Evolutionary conservation across 1,284 basidiomycete species (phyloP).

Genomic region (Cryptococcus wingfieldii): DNA sequence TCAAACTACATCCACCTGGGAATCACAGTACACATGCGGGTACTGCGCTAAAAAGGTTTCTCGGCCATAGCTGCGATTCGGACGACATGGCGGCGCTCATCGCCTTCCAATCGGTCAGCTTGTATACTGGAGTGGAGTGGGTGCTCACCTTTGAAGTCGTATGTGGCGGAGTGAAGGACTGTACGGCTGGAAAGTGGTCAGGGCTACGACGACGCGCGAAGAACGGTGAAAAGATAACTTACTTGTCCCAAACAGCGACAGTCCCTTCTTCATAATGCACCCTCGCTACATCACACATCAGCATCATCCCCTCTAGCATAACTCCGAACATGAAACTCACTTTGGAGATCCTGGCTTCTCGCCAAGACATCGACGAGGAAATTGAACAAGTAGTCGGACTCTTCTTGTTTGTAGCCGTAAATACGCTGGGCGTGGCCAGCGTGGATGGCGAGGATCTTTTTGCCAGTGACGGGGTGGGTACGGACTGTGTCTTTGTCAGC

Average conservation of each 20-base stretch:
- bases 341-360: slow-evolving; percentile 51
- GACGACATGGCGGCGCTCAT: slow-evolving; percentile 6
- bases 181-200: slow-evolving; percentile 1
- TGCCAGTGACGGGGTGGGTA: slow-evolving; percentile 62
- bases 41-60: neutral
- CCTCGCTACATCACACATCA: slow-evolving; percentile 17
- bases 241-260: slow-evolving; percentile 51
- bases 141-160: slow-evolving; percentile 8
- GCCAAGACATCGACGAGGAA: slow-evolving; percentile 55
- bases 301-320: neutral
- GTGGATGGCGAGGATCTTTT: slow-evolving; percentile 63
- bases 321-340: neutral
- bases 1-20: too few relatives aligned
- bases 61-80: slow-evolving; percentile 13
- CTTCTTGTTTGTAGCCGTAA: slow-evolving; percentile 61
- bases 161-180: slow-evolving; percentile 6
- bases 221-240: neutral
- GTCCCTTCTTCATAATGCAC: slow-evolving; percentile 50
- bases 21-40: too few relatives aligned
- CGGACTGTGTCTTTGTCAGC: slow-evolving; percentile 47
- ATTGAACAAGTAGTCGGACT: slow-evolving; percentile 59
- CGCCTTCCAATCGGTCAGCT: too few relatives aligned
- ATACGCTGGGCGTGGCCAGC: slow-evolving; percentile 58
- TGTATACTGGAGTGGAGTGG: too few relatives aligned
- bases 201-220: neutral